Conservation (phyloP, 805 yeast species). For the Zygoascus ofunaensis region DNA sequence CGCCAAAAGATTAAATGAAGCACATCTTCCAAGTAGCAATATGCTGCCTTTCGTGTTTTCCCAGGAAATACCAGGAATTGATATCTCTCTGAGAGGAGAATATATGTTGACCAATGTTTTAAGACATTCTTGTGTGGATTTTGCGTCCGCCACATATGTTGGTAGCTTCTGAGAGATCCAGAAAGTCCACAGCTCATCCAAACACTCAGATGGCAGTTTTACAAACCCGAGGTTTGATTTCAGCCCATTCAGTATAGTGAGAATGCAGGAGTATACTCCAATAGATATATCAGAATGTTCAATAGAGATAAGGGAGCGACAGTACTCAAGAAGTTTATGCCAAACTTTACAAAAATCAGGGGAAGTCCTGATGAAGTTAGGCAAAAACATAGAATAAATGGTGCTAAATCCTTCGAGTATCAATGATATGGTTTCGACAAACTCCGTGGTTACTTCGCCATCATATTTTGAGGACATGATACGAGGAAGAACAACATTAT, state of each 20-base stretch:
- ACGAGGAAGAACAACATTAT: conserved; percentile 47
- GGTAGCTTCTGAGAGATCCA: conserved; percentile 37
- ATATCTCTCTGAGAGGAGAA: conserved; percentile 37
- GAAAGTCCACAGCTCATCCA: conserved; percentile 23
- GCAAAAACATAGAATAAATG: conserved; percentile 46
- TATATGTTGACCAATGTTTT: conserved; percentile 48
- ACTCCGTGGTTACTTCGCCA: conserved; percentile 15
- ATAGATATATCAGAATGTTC: conserved; percentile 46
- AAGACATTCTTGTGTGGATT: conserved; percentile 44
- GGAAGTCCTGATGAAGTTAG: conserved; percentile 25
- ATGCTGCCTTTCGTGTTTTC: conserved; percentile 42
- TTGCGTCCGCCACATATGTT: conserved; percentile 26
- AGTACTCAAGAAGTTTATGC: conserved; percentile 46
- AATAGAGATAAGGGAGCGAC: conserved; percentile 33
- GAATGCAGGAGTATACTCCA: conserved; percentile 35
- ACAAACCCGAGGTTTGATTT: conserved; percentile 44
- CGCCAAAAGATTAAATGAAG: conserved; percentile 66
- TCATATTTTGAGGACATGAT: conserved; percentile 22
- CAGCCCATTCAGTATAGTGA: not conserved
- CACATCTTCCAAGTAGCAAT: conserved; percentile 51
- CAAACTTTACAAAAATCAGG: conserved; percentile 37
- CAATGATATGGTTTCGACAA: conserved; percentile 50
- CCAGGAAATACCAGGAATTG: conserved; percentile 23
- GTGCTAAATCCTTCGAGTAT: conserved; percentile 58
- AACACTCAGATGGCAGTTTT: conserved; percentile 10